These are phyloP conservation scores for Monosporascus sp. DNA, from an alignment of 2,329 filamentous ascomycete species.

Conservation along the genomic window DNA sequence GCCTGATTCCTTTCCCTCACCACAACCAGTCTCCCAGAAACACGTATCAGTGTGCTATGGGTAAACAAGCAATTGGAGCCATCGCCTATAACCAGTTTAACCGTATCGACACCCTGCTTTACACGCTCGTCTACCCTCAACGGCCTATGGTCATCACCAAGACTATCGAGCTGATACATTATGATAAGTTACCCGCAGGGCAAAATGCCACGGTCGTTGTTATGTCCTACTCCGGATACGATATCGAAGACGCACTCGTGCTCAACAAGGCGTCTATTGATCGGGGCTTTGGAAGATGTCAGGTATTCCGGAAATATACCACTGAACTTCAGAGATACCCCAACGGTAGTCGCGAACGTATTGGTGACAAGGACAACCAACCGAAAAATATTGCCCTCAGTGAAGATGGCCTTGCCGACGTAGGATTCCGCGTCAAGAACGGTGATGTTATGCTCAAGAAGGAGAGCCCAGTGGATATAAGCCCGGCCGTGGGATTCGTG, in stretches of 20 bases:
- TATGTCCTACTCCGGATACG: conserved; percentile 98
- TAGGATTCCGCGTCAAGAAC: conserved; percentile 70
- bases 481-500: conserved; percentile 65
- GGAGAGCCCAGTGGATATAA: conserved; percentile 73
- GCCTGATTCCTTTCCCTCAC: conserved; percentile 94
- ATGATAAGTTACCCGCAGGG: conserved; percentile 93
- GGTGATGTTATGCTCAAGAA: conserved; percentile 92
- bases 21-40: conserved; percentile 99
- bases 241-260: conserved; percentile 97
- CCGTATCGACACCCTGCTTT: conserved; percentile 91
- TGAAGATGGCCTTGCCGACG: conserved; percentile 80
- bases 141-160: conserved; percentile 96
- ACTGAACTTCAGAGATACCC: conserved; percentile 84
- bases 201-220: conserved; percentile 97
- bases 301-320: conserved; percentile 94
- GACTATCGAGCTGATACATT: conserved; percentile 93
- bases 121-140: conserved; percentile 96
- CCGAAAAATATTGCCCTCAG: conserved; percentile 69
- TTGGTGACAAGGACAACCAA: conserved; percentile 59
- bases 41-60: conserved; percentile 99
- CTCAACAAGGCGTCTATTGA: conserved; percentile 95
- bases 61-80: conserved; percentile 98
- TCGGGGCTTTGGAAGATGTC: conserved; percentile 90
- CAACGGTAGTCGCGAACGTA: conserved; percentile 67
- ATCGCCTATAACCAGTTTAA: conserved; percentile 98